Conservation (phyloP, 116 monocot species). For the Dioscorea cayenensis region DNA sequence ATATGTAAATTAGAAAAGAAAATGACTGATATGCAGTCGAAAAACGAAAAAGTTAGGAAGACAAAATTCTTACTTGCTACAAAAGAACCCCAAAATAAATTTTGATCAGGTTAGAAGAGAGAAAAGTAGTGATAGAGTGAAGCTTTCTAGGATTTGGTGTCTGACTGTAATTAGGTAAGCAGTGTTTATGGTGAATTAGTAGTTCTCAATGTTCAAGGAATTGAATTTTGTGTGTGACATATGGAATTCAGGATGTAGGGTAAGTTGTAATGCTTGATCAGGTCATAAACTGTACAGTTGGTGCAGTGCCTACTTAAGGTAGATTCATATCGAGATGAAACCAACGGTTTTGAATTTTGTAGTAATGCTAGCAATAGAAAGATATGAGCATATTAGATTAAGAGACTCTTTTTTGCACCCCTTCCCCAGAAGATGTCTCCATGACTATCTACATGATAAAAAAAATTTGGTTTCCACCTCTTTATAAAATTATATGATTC, state of each 20-base stretch:
- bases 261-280: slow-evolving; percentile 77
- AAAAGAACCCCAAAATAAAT: too few species aligned
- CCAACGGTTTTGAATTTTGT: not conserved
- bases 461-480: too few species aligned
- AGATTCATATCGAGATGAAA: not conserved
- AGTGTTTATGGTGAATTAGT: not conserved
- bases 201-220: not conserved
- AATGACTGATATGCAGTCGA: too few species aligned
- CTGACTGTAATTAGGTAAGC: slow-evolving; percentile 65
- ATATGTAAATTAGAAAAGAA: too few species aligned
- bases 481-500: too few species aligned
- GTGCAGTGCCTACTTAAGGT: slow-evolving; percentile 73
- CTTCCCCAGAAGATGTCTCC: too few species aligned
- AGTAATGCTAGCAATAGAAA: too few species aligned
- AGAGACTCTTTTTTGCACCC: too few species aligned
- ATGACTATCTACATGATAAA: too few species aligned
- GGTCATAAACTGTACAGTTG: slow-evolving; percentile 80
- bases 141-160: slow-evolving; percentile 78
- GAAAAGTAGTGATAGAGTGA: slow-evolving; percentile 76
- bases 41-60: too few species aligned
- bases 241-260: slow-evolving; percentile 29
- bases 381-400: too few species aligned
- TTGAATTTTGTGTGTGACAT: not conserved
- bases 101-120: slow-evolving; percentile 64
- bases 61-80: too few species aligned